Conservation (phyloP, 768 basidiomycete genomes). For the Amanita fuliginea region DNA sequence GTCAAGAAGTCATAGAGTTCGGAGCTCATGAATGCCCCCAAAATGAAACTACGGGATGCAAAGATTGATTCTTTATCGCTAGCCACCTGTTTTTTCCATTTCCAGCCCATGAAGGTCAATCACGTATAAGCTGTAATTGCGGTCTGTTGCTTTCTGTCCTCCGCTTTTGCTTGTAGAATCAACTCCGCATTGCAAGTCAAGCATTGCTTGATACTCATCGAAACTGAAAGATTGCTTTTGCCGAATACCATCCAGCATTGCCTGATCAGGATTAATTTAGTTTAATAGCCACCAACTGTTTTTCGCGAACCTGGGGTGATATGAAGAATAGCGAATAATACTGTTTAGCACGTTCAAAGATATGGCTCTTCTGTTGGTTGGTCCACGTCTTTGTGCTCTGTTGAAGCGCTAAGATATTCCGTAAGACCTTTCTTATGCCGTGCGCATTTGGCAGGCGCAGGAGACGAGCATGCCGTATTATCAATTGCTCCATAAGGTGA, state of each 20-base stretch:
- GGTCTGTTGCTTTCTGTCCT: slow-evolving; percentile 43
- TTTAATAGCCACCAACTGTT: background rate
- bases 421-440: slow-evolving; percentile 78
- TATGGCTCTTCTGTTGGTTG: slow-evolving; percentile 42
- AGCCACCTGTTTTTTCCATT: slow-evolving; percentile 32
- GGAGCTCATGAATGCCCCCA: background rate
- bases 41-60: slow-evolving; percentile 1
- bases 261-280: slow-evolving; percentile 27
- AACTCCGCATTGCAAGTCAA: slow-evolving; percentile 82
- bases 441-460: slow-evolving; percentile 59
- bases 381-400: slow-evolving; percentile 79
- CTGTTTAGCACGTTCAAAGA: slow-evolving; percentile 60
- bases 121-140: slow-evolving; percentile 77
- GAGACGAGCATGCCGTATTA: slow-evolving; percentile 65
- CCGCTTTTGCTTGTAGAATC: slow-evolving; percentile 48
- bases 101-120: slow-evolving; percentile 84
- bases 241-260: slow-evolving; percentile 66
- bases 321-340: slow-evolving; percentile 76
- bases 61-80: slow-evolving; percentile 9
- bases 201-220: slow-evolving; percentile 88
- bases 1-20: slow-evolving; percentile 7
- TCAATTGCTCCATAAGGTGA: slow-evolving; percentile 71
- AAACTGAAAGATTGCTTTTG: slow-evolving; percentile 61
- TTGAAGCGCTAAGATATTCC: slow-evolving; percentile 86
- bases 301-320: slow-evolving; percentile 54